Evolutionary conservation across 352 stramenopile genomes (phyloP), one percentile per base, ranked within the genome.

Genomic region (Pythium vanterpoolii): DNA sequence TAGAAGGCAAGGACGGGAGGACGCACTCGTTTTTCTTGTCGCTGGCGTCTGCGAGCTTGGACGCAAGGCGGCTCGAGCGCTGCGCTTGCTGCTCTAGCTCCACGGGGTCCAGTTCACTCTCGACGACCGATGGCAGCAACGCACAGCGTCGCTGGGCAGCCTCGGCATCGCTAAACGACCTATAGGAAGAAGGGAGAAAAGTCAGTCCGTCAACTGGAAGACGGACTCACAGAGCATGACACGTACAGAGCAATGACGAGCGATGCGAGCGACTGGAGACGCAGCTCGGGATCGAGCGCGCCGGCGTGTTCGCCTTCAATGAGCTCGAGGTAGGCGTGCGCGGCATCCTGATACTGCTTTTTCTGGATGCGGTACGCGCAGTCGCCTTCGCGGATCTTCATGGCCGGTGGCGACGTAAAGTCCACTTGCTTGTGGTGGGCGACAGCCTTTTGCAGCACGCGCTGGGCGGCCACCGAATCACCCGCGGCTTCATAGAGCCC

Each of bases 1-100:
- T 16, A 40, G 19, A 0, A 42, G 8, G 8, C 13, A 2, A 36
- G n/a, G n/a, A n/a, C 24, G 23, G 1, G 6, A 31, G 6, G 21
- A 85, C 76, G 55, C 73, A 92, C 83, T 90, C 83, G 66, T 71
- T 89, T 69, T 88, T 91, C 74, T 91, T 91, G 67, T 91, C 79
- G 23, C 61, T 73, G 40, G 68, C 68, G 33, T 82, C 77, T 11
- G 64, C 62, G 44, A 89, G 73, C 61, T 89, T 91, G 30, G 78
- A 74, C 19, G 73, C 73, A 16, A 89, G 66, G 40, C 72, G 79
- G 55, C 66, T 89, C 19, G 82, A 91, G 27, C 76, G 77, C 19
- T 74, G 68, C 31, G 73, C 82, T 47, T 77, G 69, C 46, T 82
- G 77, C 65, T 91, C 82, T 55, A 91, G 49, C 43, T 89, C 82